Evolutionary conservation across 768 basidiomycete species (phyloP), one percentile per base, ranked within the genome.

Genomic region (Boletus eberwhitei): DNA sequence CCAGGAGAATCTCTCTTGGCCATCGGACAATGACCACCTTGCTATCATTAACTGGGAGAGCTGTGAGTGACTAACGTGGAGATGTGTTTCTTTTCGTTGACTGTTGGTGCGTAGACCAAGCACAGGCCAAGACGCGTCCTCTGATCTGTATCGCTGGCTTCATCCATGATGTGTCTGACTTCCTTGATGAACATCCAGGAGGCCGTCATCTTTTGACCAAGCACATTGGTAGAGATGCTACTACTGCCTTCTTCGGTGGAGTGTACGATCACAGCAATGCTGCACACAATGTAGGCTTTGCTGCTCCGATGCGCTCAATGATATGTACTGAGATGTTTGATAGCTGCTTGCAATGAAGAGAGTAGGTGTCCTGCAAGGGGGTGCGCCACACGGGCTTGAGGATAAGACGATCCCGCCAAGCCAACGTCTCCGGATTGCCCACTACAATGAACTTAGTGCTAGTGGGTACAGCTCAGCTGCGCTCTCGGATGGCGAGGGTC

Each of bases 161-260:
- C 77, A 95, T 98, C 50, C 94, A 96, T 66, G 94, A 96, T 54
- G 86, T 92, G 41, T 78, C 86, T 0, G 73, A 78, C 17, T 97
- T 96, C 75, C 80, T 89, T 53, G 88, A 93, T 40, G 91, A 96
- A 58, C 93, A 97, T 67, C 94, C 94, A 4, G 93, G 94, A 60
- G 94, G 94, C 14, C 83, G 86, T 4, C 90, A 94, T 65, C 74
- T 93, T 26, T 74, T 98, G 54, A 81, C 84, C 61, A 89, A 90
- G 71, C 80, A 87, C 70, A 88, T 94, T 62, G 94, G 94, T 53
- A 90, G 84, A 69, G 94, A 96, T 64, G 93, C 90, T 3, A 93
- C 93, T 4, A 90, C 91, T 0, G 93, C 93, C 7, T 97, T 96
- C 79, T 94, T 96, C 64, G 94, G 94, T 57, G 90, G 89, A 55